A percentile compares a stretch with the other conserved stretches of the same genome.
phyloP scores from a whole-genome alignment of 1,284 basidiomycete genomes.

The Boletus sp. region DNA sequence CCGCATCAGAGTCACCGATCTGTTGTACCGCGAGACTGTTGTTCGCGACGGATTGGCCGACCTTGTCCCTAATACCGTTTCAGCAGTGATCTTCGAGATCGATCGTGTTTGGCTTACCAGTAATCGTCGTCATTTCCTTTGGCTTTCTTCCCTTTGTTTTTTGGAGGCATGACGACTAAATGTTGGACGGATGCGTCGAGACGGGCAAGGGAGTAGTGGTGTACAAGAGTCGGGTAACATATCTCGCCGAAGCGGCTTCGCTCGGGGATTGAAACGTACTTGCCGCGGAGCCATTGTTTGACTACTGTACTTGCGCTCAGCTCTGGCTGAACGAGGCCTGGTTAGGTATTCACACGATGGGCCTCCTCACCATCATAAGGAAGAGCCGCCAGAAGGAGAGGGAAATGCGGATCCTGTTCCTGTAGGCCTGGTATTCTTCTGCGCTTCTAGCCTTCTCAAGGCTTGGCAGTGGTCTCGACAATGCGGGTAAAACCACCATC shows the following conservation, averaged over 20 bases:
- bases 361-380: slow-evolving; percentile 93
- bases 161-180: slow-evolving; percentile 66
- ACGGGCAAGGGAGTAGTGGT: neutral
- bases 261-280: slow-evolving; percentile 19
- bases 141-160: slow-evolving; percentile 84
- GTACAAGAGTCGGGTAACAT: neutral
- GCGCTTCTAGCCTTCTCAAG: slow-evolving; percentile 15
- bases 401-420: slow-evolving; percentile 94
- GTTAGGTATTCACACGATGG: slow-evolving; percentile 47
- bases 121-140: slow-evolving; percentile 82
- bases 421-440: slow-evolving; percentile 50
- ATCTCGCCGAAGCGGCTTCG: slow-evolving; percentile 19
- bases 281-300: slow-evolving; percentile 12
- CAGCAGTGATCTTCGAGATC: slow-evolving; percentile 16
- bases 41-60: slow-evolving; percentile 55
- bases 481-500: slow-evolving; percentile 98
- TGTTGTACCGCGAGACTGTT: slow-evolving; percentile 37
- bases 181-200: neutral
- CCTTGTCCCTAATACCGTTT: slow-evolving; percentile 54
- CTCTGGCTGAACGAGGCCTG: too few species aligned
- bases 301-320: neutral
- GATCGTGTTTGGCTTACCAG: slow-evolving; percentile 54
- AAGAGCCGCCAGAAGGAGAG: slow-evolving; percentile 94
- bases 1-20: slow-evolving; percentile 43
- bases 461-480: slow-evolving; percentile 86